Conservation (phyloP, 768 basidiomycete genomes). For the Sarcodon aspratus region DNA sequence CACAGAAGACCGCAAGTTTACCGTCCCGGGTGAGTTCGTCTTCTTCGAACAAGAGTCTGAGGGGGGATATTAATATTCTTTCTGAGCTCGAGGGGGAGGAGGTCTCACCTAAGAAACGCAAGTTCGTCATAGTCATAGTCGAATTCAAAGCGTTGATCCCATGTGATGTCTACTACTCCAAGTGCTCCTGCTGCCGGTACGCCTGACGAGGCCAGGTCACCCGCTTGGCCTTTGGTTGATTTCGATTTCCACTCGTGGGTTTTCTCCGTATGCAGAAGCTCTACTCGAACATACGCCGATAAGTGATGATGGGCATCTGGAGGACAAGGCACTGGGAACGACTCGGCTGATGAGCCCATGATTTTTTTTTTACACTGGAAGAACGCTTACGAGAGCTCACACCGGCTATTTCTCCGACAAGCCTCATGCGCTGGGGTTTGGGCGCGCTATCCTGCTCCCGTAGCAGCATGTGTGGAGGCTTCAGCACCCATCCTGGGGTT, state of each 20-base stretch:
- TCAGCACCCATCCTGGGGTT: slow-evolving; percentile 41
- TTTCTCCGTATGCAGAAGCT: slow-evolving; percentile 18
- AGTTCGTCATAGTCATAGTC: slow-evolving; percentile 37
- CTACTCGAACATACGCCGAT: neutral
- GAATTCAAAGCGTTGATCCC: slow-evolving; percentile 35
- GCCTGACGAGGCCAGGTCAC: too few relatives aligned
- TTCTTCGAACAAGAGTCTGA: slow-evolving; percentile 18
- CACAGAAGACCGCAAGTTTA: slow-evolving; percentile 40
- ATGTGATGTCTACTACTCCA: slow-evolving; percentile 19
- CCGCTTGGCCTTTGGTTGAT: slow-evolving; percentile 17
- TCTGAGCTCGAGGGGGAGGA: slow-evolving; percentile 3
- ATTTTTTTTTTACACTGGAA: too few relatives aligned
- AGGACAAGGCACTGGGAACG: neutral
- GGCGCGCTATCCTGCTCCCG: slow-evolving; percentile 7
- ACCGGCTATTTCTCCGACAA: too few relatives aligned
- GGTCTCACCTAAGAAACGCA: slow-evolving; percentile 35
- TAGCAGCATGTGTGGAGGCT: slow-evolving; percentile 23
- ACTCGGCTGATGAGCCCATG: neutral
- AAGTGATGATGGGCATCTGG: neutral
- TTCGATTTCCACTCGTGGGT: slow-evolving; percentile 31
- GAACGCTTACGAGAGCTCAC: too few relatives aligned
- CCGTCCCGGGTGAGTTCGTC: slow-evolving; percentile 33
- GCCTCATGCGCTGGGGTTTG: too few relatives aligned
- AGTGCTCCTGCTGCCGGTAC: too few relatives aligned
- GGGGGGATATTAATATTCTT: neutral